Evolutionary conservation across 2,329 filamentous ascomycete genomes (phyloP).

Genomic region (Fusarium irregulare): DNA sequence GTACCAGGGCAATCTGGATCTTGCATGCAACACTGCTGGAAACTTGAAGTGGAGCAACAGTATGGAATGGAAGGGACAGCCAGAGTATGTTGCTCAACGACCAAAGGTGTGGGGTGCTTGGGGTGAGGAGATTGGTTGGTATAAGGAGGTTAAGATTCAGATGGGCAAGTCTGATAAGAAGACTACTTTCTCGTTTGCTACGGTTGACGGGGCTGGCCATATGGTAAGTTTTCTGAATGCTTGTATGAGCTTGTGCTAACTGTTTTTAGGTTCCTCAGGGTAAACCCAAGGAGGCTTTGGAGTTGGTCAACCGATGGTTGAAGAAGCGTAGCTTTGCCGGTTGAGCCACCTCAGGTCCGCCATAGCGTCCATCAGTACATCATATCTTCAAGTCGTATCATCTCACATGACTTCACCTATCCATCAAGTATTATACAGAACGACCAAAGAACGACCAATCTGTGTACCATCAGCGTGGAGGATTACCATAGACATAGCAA

Average conservation of each 20-base stretch:
- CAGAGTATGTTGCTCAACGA: conserved; percentile 32
- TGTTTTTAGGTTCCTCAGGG: not conserved
- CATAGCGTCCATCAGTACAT: too few species aligned
- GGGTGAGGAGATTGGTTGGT: conserved; percentile 24
- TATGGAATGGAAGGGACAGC: conserved; percentile 32
- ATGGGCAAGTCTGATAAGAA: conserved; percentile 5
- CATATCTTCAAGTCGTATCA: too few species aligned
- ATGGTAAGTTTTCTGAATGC: conserved; percentile 11
- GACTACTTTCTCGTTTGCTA: conserved; percentile 25
- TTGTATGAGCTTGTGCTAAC: not conserved
- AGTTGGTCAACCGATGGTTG: conserved; percentile 15
- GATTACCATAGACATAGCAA: too few species aligned
- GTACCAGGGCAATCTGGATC: conserved; percentile 39
- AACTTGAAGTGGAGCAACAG: conserved; percentile 35
- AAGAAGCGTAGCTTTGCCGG: conserved; percentile 12
- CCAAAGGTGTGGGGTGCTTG: conserved; percentile 11
- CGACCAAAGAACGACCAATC: too few species aligned
- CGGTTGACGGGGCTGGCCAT: conserved; percentile 29
- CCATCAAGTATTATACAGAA: too few species aligned
- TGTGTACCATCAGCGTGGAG: too few species aligned
- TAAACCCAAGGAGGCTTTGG: conserved; percentile 15
- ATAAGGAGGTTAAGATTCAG: conserved; percentile 28
- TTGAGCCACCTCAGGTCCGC: not conserved
- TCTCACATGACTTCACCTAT: too few species aligned
- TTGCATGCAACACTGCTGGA: conserved; percentile 38